Base-by-base conservation (phyloP, 345 rosid species). In the Eucalyptus fibrosa region DNA sequence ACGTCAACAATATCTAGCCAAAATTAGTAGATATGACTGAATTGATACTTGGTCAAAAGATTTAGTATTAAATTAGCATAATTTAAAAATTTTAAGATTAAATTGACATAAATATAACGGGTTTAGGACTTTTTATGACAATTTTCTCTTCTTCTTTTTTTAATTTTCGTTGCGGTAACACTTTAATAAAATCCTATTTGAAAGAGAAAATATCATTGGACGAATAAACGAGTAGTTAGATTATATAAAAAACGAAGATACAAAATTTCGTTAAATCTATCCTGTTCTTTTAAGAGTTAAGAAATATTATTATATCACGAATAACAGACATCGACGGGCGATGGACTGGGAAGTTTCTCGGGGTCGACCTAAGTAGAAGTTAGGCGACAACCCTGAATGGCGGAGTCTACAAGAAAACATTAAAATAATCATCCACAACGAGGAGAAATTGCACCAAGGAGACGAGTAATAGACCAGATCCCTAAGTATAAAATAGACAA, bases 1-100 rank as follows among this genome's bases (percentile, higher is more conserved):
- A 56, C 14, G 1, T 56, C 6, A 10, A 10, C 1, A 5, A 1
- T 56, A 56, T 24, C 13, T 0, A 5, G 6, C 6, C 30, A 56
- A 56, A 56, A 56, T 24, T 56, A 56, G 13, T 56, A 56, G 62
- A 56, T 53, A 24, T 0, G 62, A 10, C 1, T 24, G 3, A 56
- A 56, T 56, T 56, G 3, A 24, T 10, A 56, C 30, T 56, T 23
- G 62, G 62, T 56, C 30, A 24, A 56, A 56, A 9, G 1, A 24
- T 56, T 56, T 56, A 56, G 13, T 4, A 10, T 14, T 56, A 24
- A 56, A 56, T 56, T 56, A 24, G 13, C 30, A 56, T 24, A 56
- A 56, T 56, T 24, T 24, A 56, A 56, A 56, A 56, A 56, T 0
- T 56, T 56, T 56, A 24, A 10, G 1, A 56, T 24, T 24, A 56